Conservation (phyloP, 2,329 filamentous ascomycete genomes). For the Colletotrichum godetiae region DNA sequence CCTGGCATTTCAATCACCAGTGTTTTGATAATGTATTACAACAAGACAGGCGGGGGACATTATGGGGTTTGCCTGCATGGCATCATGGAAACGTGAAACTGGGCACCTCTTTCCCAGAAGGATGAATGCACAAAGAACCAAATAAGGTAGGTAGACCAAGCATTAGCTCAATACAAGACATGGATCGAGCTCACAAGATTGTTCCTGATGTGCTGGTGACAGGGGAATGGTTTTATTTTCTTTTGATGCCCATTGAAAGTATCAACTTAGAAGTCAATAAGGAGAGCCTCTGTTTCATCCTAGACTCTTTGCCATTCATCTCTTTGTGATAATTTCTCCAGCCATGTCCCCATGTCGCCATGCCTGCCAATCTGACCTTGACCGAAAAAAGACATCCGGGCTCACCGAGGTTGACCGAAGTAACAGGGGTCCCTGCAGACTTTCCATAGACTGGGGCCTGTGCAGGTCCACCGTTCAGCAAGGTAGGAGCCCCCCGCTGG, state of each 20-base stretch:
- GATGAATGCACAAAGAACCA: background rate
- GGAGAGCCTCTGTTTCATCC: background rate
- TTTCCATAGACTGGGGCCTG: background rate
- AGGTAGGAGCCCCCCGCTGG: background rate
- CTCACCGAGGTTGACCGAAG: background rate
- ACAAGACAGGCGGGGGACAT: conserved; percentile 6
- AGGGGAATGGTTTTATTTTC: too few relatives aligned
- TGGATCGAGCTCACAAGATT: background rate
- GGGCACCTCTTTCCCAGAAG: background rate
- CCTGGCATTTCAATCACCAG: conserved; percentile 21
- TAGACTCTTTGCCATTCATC: background rate
- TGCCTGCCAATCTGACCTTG: background rate
- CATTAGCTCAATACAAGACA: background rate
- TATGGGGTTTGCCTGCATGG: background rate
- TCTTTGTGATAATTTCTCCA: background rate
- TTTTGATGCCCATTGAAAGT: background rate
- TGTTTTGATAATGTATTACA: conserved; percentile 36
- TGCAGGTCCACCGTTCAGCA: background rate
- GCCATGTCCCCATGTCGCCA: background rate
- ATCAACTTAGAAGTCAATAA: background rate
- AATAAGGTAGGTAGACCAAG: conserved; percentile 1
- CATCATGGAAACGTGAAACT: conserved; percentile 6
- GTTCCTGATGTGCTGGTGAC: background rate
- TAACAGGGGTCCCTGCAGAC: background rate
- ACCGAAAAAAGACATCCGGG: background rate